These are phyloP conservation scores for Aspergillus sp. DNA, from an alignment of 2,329 filamentous ascomycete genomes.

Conservation along the genomic window DNA sequence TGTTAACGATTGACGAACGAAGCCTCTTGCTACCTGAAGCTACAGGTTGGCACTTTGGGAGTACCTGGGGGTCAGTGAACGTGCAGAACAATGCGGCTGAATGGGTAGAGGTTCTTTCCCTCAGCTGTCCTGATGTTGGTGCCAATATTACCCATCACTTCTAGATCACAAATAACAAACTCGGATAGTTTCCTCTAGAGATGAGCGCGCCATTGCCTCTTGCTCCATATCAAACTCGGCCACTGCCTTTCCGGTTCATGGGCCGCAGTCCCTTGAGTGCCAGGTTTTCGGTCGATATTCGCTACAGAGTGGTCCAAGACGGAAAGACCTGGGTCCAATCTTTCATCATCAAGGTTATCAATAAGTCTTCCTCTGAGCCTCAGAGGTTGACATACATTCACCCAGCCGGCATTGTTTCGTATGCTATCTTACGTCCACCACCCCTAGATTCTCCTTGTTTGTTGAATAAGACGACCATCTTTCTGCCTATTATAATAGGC, in stretches of 20 bases:
- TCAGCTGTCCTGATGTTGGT: slow-evolving; percentile 20
- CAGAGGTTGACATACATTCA: slow-evolving; percentile 58
- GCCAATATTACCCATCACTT: neutral
- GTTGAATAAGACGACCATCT: neutral
- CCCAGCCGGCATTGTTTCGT: slow-evolving; percentile 55
- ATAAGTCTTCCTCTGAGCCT: slow-evolving; percentile 36
- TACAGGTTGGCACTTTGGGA: slow-evolving; percentile 49
- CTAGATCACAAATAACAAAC: neutral
- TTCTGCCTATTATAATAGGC: slow-evolving; percentile 50
- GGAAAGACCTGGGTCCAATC: slow-evolving; percentile 5
- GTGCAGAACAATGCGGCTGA: slow-evolving; percentile 47
- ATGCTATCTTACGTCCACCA: slow-evolving; percentile 58
- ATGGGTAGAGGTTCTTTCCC: slow-evolving; percentile 19
- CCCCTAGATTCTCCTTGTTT: slow-evolving; percentile 23
- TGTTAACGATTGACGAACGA: slow-evolving; percentile 30
- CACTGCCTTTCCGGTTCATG: slow-evolving; percentile 29
- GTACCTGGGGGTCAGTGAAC: slow-evolving; percentile 48
- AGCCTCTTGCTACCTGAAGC: slow-evolving; percentile 52
- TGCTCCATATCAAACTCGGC: slow-evolving; percentile 35
- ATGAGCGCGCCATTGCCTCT: slow-evolving; percentile 22
- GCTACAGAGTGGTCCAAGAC: slow-evolving; percentile 11
- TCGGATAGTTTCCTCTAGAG: neutral
- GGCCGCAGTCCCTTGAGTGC: neutral
- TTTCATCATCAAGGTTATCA: slow-evolving; percentile 20
- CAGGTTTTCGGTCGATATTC: slow-evolving; percentile 19